phyloP scores from a whole-genome alignment of 805 yeast genomes.

The Clavispora santaluciae region DNA sequence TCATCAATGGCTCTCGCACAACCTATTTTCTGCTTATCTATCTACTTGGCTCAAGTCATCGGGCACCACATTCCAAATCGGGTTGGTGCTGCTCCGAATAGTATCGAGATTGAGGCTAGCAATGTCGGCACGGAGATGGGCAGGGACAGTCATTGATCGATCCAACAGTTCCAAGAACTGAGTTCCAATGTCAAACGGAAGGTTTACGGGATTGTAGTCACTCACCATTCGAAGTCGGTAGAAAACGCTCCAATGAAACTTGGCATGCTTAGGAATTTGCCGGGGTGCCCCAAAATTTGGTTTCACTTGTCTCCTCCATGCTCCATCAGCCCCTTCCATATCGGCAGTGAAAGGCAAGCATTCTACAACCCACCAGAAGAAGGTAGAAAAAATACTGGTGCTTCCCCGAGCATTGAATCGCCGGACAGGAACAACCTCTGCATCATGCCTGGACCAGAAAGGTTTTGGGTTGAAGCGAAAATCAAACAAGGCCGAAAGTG shows the following conservation, averaged over 20 bases:
- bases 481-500: background rate
- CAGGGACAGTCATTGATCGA: conserved; percentile 5
- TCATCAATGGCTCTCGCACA: background rate
- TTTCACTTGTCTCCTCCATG: conserved; percentile 45
- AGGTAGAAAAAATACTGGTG: conserved; percentile 16
- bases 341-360: conserved; percentile 54
- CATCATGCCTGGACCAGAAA: background rate
- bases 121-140: background rate
- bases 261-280: conserved; percentile 42
- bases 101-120: background rate
- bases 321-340: conserved; percentile 41
- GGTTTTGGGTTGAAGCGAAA: background rate
- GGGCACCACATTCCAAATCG: conserved; percentile 1
- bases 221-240: conserved; percentile 48
- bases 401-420: conserved; percentile 39
- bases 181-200: conserved; percentile 17
- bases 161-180: conserved; percentile 19
- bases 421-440: conserved; percentile 10
- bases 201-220: conserved; percentile 40
- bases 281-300: conserved; percentile 58
- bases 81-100: background rate
- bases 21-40: too few species aligned
- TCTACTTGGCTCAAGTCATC: background rate
- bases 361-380: conserved; percentile 62
- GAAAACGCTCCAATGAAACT: conserved; percentile 59